These are phyloP conservation scores for Hymenochaete sp. DNA, from an alignment of 1,284 basidiomycete species.

Conservation along the genomic window DNA sequence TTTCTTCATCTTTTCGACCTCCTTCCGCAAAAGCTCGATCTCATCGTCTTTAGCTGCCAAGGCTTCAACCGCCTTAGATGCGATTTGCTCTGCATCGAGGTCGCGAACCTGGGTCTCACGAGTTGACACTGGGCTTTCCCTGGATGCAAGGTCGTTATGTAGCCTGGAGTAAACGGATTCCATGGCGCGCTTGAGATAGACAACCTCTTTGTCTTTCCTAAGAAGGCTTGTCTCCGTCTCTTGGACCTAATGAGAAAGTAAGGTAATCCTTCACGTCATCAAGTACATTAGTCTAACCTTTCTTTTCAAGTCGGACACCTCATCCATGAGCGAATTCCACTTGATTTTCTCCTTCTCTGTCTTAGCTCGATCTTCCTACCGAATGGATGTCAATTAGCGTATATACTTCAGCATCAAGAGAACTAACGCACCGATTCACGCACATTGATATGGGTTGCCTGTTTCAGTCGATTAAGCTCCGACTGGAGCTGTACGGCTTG, in stretches of 20 bases:
- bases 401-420: slow-evolving; percentile 2
- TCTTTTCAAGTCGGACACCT: slow-evolving; percentile 64
- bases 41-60: slow-evolving; percentile 65
- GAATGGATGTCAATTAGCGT: neutral
- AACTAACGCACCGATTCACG: slow-evolving; percentile 45
- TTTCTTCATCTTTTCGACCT: slow-evolving; percentile 44
- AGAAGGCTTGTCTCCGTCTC: slow-evolving; percentile 44
- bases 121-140: slow-evolving; percentile 26
- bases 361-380: slow-evolving; percentile 69
- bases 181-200: slow-evolving; percentile 73
- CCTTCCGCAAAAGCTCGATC: slow-evolving; percentile 43
- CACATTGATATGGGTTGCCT: slow-evolving; percentile 46
- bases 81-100: slow-evolving; percentile 66
- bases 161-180: slow-evolving; percentile 80
- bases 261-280: neutral
- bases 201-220: slow-evolving; percentile 63
- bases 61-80: slow-evolving; percentile 59
- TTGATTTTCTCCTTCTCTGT: slow-evolving; percentile 69
- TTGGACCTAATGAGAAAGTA: slow-evolving; percentile 34
- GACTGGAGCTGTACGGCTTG: slow-evolving; percentile 67
- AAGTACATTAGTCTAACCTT: slow-evolving; percentile 37
- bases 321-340: slow-evolving; percentile 68
- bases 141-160: slow-evolving; percentile 42
- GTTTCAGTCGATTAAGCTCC: slow-evolving; percentile 59
- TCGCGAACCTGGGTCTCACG: slow-evolving; percentile 25